A percentile compares a stretch with the other conserved stretches of the same genome.
Evolutionary conservation across 768 basidiomycete species (phyloP).

Genomic region (Glaciozyma martinii): DNA sequence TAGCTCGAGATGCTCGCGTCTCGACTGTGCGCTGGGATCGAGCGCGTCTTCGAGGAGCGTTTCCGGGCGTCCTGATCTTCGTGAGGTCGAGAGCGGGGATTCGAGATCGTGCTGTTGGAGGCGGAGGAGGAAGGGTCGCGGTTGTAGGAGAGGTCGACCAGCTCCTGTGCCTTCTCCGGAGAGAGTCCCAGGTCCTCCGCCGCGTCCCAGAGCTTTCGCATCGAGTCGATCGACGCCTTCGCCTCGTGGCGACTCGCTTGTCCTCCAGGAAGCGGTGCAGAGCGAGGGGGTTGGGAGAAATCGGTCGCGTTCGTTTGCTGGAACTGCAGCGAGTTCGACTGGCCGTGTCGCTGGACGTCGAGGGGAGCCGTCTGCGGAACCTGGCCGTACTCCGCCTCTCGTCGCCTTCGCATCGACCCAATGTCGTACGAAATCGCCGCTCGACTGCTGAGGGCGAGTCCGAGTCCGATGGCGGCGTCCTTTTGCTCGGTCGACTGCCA

Average conservation of each 20-base stretch:
- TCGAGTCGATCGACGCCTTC: constrained; percentile 12
- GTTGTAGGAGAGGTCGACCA: constrained; percentile 29
- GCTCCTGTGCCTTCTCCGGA: constrained; percentile 28
- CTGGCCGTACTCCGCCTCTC: not conserved
- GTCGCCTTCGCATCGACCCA: not conserved
- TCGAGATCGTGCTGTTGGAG: not conserved
- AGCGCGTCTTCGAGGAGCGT: not conserved
- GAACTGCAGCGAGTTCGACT: not conserved
- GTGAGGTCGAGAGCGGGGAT: not conserved
- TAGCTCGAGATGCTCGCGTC: too few species aligned
- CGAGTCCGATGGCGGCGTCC: constrained; percentile 7
- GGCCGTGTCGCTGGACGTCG: not conserved
- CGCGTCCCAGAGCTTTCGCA: constrained; percentile 29
- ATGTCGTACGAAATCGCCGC: constrained; percentile 1
- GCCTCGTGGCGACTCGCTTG: not conserved
- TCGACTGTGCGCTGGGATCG: too few species aligned
- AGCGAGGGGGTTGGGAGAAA: not conserved
- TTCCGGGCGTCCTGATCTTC: not conserved
- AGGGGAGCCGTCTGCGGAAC: constrained; percentile 13
- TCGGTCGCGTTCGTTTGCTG: not conserved
- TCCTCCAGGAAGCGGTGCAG: not conserved
- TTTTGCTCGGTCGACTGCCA: not conserved
- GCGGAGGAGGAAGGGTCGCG: constrained; percentile 11
- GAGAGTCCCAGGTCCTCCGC: constrained; percentile 31
- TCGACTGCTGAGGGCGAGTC: not conserved